Evolutionary conservation across 139 green algal genomes (phyloP), one percentile per base, ranked within the genome.

Genomic region (Chlamydomonas applanata): DNA sequence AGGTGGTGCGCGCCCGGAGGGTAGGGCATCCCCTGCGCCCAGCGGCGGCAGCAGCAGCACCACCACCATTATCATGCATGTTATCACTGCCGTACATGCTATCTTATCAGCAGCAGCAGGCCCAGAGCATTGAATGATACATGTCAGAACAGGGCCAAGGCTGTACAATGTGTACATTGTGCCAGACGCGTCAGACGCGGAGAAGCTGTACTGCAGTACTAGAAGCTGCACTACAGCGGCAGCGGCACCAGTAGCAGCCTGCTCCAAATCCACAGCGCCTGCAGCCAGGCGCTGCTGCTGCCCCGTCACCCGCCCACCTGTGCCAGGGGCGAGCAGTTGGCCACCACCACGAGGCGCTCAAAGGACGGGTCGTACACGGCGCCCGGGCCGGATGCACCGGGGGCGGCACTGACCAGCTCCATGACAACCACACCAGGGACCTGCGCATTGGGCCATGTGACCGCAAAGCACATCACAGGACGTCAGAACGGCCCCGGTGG

Each of bases 391-490:
- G 45, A 36, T 14, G 66, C 72, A 17, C 40, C 46, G 3, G 17
- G 33, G 60, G 32, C 78, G 25, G 73, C 81, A 75, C 85, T 90
- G 14, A 49, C 62, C 29, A 95, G 60, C 71, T 85, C 65, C 83
- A 93, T 89, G 16, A 93, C 75, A 24, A 95, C 82, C 11, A 93
- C 74, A 1, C 87, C 90, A 40, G 87, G 80, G 14, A 84, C 74
- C 79, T 92, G 85, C 11, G 2, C 9, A n/a, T 24, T 16, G 29
- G 24, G 9, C 5, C 11, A 32, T 32, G 34, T 20, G 22, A 54
- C 14, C 17, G 30, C 33, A n/a, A 25, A 46, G 11, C 17, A 19
- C 25, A 3, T 20, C 3, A 56, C 7, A 9, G 3, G 25, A 14
- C 3, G 9, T 71, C 16, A 54, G 3, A 7, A 29, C 63, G 33